These are phyloP conservation scores for Leersia perrieri DNA, from an alignment of 176 grass and related monocot species.

Conservation along the genomic window DNA sequence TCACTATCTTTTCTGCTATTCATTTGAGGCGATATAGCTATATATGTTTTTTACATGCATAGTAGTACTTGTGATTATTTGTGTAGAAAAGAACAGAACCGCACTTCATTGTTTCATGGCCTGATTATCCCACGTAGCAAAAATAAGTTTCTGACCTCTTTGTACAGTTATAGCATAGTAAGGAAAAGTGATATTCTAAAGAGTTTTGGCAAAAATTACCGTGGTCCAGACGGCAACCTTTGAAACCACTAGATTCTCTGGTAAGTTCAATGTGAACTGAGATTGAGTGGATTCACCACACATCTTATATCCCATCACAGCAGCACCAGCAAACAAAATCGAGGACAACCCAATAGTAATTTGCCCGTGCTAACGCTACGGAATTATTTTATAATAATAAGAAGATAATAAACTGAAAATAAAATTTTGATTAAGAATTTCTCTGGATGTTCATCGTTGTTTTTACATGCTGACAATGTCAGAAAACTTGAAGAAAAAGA, in stretches of 20 bases:
- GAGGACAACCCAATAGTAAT: constrained; percentile 69
- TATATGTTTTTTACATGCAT: not conserved
- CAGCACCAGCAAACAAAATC: constrained; percentile 59
- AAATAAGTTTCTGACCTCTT: not conserved
- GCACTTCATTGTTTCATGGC: not conserved
- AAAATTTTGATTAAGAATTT: no score
- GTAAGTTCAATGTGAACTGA: constrained; percentile 91
- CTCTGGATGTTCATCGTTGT: no score
- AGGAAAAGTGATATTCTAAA: not conserved
- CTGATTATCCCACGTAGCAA: not conserved
- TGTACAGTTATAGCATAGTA: not conserved
- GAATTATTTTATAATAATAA: no score
- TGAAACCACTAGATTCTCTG: constrained; percentile 69
- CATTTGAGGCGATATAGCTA: not conserved
- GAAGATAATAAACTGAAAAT: no score
- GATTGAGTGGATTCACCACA: constrained; percentile 79
- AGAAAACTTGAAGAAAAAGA: no score
- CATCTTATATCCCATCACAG: constrained; percentile 79
- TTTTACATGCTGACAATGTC: no score
- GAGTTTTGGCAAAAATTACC: constrained; percentile 35
- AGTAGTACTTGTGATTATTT: constrained; percentile 7
- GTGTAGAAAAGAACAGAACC: not conserved
- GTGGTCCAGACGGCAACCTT: constrained; percentile 92
- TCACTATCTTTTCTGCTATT: not conserved
- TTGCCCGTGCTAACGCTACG: no score